Evolutionary conservation across 1,139 yeast genomes (phyloP).

Genomic region (Candida frijolesensis): DNA sequence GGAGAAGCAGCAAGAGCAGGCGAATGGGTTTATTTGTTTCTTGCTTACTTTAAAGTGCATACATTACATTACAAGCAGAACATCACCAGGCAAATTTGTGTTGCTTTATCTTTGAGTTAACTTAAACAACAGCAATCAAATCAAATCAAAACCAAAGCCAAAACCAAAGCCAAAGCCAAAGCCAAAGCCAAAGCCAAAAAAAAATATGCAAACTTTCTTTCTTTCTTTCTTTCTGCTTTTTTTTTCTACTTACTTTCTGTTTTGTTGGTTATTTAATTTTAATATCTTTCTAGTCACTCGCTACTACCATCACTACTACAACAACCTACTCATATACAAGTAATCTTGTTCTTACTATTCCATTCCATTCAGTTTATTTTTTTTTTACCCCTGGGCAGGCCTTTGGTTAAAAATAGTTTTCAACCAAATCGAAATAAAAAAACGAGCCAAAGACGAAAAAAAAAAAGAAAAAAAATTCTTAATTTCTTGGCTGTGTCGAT

Average conservation of each 20-base stretch:
- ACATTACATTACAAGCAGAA: too few species aligned
- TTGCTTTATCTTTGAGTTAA: too few species aligned
- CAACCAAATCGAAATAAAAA: not conserved
- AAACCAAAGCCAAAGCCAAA: too few species aligned
- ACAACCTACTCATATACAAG: not conserved
- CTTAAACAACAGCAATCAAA: not conserved
- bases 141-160: not conserved
- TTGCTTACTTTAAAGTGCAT: too few species aligned
- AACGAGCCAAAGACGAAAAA: not conserved
- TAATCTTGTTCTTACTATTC: too few species aligned
- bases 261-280: not conserved
- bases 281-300: not conserved
- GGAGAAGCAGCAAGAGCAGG: too few species aligned
- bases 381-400: not conserved
- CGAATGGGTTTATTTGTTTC: too few species aligned
- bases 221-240: not conserved
- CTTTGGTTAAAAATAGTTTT: not conserved
- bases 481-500: conserved; percentile 5
- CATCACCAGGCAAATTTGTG: too few species aligned
- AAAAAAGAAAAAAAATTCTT: not conserved
- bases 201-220: not conserved
- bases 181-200: not conserved
- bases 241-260: not conserved
- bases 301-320: not conserved
- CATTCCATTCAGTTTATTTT: too few species aligned